phyloP scores from a whole-genome alignment of 805 yeast genomes.

The Kregervanrija fluxuum region DNA sequence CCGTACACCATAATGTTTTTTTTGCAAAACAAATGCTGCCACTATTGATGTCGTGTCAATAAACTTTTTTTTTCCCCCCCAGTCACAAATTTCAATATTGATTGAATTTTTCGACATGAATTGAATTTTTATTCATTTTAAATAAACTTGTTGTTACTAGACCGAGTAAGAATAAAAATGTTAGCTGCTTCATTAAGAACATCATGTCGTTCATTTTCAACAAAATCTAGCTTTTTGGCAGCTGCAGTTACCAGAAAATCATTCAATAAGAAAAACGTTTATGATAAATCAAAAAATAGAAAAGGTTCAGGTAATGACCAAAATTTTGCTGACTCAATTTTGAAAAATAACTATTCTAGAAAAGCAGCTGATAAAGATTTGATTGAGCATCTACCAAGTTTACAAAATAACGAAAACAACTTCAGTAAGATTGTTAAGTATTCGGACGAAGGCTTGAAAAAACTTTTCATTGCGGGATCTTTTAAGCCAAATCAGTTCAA shows the following conservation, averaged over 20 bases:
- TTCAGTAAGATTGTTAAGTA: slow-evolving; percentile 33
- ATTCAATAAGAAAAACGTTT: slow-evolving; percentile 20
- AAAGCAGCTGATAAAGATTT: slow-evolving; percentile 16
- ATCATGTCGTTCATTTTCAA: slow-evolving; percentile 10
- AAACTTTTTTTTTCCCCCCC: too few species aligned
- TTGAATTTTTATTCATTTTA: too few species aligned
- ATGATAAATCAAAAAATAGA: slow-evolving; percentile 19
- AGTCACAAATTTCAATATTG: too few species aligned
- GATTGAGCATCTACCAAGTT: slow-evolving; percentile 13
- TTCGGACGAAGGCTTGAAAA: slow-evolving; percentile 32
- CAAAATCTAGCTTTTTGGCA: slow-evolving; percentile 9
- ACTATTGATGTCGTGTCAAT: too few species aligned
- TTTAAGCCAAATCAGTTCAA: slow-evolving; percentile 63
- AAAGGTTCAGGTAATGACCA: slow-evolving; percentile 29
- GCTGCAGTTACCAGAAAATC: slow-evolving; percentile 24
- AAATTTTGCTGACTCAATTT: slow-evolving; percentile 19
- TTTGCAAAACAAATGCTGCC: too few species aligned
- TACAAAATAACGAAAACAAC: slow-evolving; percentile 11
- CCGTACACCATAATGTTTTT: too few species aligned
- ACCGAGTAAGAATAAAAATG: neutral
- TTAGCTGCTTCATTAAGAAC: neutral
- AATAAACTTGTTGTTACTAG: too few species aligned
- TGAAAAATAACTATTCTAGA: slow-evolving; percentile 18
- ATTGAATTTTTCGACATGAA: too few species aligned
- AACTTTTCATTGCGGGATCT: slow-evolving; percentile 48